A percentile compares a stretch with the other conserved stretches of the same genome.
phyloP scores from a whole-genome alignment of 768 basidiomycete species.

The Tylopilus rubrobrunneus region DNA sequence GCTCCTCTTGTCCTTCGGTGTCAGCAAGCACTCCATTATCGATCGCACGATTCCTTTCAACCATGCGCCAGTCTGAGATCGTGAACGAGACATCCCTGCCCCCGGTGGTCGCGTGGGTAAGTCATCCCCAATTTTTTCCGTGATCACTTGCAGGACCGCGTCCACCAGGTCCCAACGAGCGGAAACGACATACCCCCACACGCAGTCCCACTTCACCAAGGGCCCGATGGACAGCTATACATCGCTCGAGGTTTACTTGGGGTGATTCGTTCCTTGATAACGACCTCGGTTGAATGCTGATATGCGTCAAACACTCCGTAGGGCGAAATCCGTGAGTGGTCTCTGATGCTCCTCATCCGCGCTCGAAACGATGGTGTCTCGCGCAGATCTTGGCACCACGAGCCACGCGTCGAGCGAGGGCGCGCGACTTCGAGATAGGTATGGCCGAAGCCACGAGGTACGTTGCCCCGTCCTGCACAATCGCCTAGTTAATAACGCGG shows the following conservation, averaged over 20 bases:
- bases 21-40: too few species aligned
- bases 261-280: constrained; percentile 2
- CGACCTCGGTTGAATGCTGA: constrained; percentile 5
- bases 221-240: constrained; percentile 11
- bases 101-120: constrained; percentile 11
- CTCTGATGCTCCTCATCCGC: too few species aligned
- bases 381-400: constrained; percentile 16
- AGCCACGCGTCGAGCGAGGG: constrained; percentile 8
- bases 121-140: neutral
- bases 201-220: constrained; percentile 13
- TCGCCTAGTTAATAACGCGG: neutral
- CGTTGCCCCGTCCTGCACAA: neutral
- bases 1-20: neutral
- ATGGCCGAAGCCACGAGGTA: constrained; percentile 10
- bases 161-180: constrained; percentile 8
- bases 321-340: constrained; percentile 20
- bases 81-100: constrained; percentile 4
- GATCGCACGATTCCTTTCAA: neutral
- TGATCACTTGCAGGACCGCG: neutral
- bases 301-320: neutral
- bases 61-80: constrained; percentile 4
- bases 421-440: constrained; percentile 11
- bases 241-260: constrained; percentile 16
- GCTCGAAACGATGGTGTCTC: neutral
- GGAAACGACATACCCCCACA: constrained; percentile 20